These are phyloP conservation scores for Stephanodiscus triporus DNA, from an alignment of 108 stramenopile species.

Conservation along the genomic window DNA sequence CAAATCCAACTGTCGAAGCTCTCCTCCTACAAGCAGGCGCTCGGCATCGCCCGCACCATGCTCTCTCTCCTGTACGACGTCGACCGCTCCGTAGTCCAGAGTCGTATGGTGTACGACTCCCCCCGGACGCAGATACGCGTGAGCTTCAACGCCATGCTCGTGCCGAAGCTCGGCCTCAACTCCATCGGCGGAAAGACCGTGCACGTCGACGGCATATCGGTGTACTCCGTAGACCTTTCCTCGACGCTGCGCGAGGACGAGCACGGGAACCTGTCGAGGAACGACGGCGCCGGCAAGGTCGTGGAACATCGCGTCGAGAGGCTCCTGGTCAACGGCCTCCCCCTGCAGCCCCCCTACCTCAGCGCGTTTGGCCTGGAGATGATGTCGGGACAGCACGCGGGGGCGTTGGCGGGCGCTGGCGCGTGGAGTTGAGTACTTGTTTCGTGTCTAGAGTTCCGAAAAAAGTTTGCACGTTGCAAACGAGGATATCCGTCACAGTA, in stretches of 20 bases:
- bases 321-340: slow-evolving; percentile 70
- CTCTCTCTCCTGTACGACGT: slow-evolving; percentile 62
- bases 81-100: slow-evolving; percentile 58
- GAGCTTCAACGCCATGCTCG: slow-evolving; percentile 72
- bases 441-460: background rate
- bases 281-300: slow-evolving; percentile 61
- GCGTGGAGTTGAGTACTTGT: slow-evolving; percentile 28
- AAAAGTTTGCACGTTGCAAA: too few species aligned
- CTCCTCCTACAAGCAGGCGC: slow-evolving; percentile 65
- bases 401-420: slow-evolving; percentile 33
- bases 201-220: slow-evolving; percentile 76
- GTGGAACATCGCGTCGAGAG: slow-evolving; percentile 78
- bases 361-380: slow-evolving; percentile 21
- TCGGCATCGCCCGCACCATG: slow-evolving; percentile 61
- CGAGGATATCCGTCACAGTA: too few species aligned
- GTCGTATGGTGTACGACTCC: slow-evolving; percentile 84
- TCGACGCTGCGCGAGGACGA: slow-evolving; percentile 2
- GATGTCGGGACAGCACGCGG: slow-evolving; percentile 20
- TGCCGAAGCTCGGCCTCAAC: slow-evolving; percentile 48
- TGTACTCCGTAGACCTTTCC: slow-evolving; percentile 64
- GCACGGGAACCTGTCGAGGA: slow-evolving; percentile 7
- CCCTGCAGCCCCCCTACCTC: slow-evolving; percentile 68
- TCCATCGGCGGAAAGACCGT: slow-evolving; percentile 47
- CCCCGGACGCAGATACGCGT: slow-evolving; percentile 72
- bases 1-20: slow-evolving; percentile 63